phyloP scores from a whole-genome alignment of 768 basidiomycete species.

The Lentinula edodes region DNA sequence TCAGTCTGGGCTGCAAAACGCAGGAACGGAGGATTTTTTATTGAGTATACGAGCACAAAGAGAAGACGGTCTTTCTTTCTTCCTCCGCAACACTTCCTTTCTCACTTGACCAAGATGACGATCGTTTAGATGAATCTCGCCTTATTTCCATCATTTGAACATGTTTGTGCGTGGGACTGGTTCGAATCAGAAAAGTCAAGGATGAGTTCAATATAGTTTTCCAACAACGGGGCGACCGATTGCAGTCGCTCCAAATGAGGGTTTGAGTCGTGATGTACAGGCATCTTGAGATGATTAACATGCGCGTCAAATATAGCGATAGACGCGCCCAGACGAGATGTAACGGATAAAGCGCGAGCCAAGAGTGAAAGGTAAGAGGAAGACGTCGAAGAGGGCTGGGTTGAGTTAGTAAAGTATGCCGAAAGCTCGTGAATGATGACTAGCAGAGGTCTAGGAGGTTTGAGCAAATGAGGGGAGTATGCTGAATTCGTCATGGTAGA shows the following conservation, averaged over 20 bases:
- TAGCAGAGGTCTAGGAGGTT: neutral
- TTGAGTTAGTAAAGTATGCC: neutral
- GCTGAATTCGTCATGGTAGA: neutral
- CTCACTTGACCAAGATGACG: too few species aligned
- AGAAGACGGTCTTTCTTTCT: too few species aligned
- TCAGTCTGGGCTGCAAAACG: too few species aligned
- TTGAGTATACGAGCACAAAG: too few species aligned
- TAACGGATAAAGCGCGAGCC: neutral
- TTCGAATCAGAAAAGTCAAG: neutral
- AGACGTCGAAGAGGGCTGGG: neutral
- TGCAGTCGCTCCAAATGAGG: neutral
- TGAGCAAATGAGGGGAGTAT: neutral
- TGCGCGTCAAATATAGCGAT: neutral
- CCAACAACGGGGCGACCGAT: neutral
- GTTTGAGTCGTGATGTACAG: neutral
- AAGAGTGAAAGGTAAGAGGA: constrained; percentile 3
- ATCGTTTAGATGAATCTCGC: too few species aligned
- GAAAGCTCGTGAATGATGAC: constrained; percentile 4
- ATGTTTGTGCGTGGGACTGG: too few species aligned
- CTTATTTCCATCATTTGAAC: too few species aligned
- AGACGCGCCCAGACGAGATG: neutral
- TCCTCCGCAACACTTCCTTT: too few species aligned
- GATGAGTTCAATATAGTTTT: neutral
- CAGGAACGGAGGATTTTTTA: too few species aligned
- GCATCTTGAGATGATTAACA: neutral